Evolutionary conservation across 2,329 filamentous ascomycete genomes (phyloP).

Genomic region (Celoporthe dispersa): DNA sequence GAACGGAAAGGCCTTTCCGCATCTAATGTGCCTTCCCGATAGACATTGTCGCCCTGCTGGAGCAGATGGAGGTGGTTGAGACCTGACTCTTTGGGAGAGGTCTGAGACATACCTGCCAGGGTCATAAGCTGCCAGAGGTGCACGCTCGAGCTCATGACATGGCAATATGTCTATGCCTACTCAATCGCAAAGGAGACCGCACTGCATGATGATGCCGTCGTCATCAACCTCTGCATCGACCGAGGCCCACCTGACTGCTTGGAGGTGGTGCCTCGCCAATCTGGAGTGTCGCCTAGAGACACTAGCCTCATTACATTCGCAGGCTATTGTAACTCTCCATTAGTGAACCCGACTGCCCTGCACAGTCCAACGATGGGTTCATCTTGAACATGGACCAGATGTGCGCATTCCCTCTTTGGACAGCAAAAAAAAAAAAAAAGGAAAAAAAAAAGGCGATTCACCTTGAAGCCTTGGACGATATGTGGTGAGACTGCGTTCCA

Average conservation of each 20-base stretch:
- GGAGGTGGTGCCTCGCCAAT: background rate
- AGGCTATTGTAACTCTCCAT: background rate
- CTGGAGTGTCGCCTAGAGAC: background rate
- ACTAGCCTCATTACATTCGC: background rate
- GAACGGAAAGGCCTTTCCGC: background rate
- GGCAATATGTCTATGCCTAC: too few relatives aligned
- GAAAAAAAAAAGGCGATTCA: too few relatives aligned
- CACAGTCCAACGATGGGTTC: background rate
- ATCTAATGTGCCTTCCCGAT: conserved; percentile 19
- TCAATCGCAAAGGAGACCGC: background rate
- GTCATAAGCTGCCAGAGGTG: background rate
- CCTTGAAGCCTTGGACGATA: background rate
- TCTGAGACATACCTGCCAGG: conserved; percentile 13
- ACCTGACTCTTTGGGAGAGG: conserved; percentile 11
- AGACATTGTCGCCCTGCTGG: conserved; percentile 4
- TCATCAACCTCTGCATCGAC: background rate
- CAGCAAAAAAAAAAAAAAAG: too few relatives aligned
- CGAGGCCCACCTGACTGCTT: background rate
- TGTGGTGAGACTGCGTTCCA: background rate
- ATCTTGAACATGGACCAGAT: background rate
- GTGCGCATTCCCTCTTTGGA: background rate
- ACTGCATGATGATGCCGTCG: background rate
- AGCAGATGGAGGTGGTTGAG: background rate
- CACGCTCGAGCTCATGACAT: background rate
- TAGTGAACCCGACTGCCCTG: background rate